phyloP scores from a whole-genome alignment of 345 rosid species.

The Heritiera fomes region DNA sequence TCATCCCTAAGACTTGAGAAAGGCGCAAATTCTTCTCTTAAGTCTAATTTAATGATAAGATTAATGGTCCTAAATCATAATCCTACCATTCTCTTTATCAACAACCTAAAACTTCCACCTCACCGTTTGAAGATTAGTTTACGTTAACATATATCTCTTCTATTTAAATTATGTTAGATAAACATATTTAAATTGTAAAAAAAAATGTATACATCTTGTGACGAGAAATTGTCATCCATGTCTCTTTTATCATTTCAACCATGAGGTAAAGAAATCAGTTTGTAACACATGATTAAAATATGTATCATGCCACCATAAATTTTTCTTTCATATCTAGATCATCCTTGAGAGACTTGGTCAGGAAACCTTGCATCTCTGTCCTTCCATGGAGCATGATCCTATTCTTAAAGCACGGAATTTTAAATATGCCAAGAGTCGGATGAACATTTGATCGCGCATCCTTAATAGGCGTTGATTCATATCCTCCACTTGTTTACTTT shows the following conservation, averaged over 20 bases:
- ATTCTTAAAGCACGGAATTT: background rate
- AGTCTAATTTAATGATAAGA: too few relatives aligned
- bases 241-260: too few relatives aligned
- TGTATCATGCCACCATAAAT: background rate
- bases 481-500: background rate
- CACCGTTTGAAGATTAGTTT: background rate
- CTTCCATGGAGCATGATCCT: background rate
- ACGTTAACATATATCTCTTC: too few relatives aligned
- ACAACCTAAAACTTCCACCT: background rate
- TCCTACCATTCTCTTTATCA: too few relatives aligned
- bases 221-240: too few relatives aligned
- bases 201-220: too few relatives aligned
- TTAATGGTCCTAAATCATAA: too few relatives aligned
- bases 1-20: background rate
- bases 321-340: background rate
- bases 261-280: too few relatives aligned
- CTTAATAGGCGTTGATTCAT: slow-evolving; percentile 1
- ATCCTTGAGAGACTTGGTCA: background rate
- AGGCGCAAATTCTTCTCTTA: too few relatives aligned
- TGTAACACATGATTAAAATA: background rate
- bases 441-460: background rate
- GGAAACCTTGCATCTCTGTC: background rate
- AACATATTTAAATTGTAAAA: too few relatives aligned
- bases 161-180: too few relatives aligned
- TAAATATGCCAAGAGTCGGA: background rate